Conservation (phyloP, 1,284 basidiomycete genomes). For the Cryptococcus depauperatus region DNA sequence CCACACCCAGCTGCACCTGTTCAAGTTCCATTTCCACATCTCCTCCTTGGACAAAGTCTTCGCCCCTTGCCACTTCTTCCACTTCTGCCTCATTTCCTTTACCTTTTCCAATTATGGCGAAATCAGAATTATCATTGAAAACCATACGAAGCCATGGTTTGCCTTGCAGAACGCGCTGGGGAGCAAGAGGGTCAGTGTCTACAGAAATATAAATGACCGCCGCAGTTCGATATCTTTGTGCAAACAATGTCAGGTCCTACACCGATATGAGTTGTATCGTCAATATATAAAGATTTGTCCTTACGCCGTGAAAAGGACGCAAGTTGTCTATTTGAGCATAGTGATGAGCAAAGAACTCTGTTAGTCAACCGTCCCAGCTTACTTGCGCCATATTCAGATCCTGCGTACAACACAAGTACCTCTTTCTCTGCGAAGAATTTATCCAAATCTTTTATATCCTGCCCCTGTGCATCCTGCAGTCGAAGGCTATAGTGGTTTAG, state of each 20-base stretch:
- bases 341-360: background rate
- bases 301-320: constrained; percentile 22
- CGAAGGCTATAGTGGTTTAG: constrained; percentile 25
- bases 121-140: constrained; percentile 45
- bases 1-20: constrained; percentile 34
- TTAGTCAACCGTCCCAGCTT: background rate
- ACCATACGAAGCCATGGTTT: constrained; percentile 44
- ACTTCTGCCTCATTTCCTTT: constrained; percentile 23
- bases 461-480: constrained; percentile 37
- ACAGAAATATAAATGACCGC: constrained; percentile 43
- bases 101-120: constrained; percentile 35
- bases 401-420: constrained; percentile 42
- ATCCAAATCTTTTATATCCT: constrained; percentile 34
- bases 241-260: constrained; percentile 32
- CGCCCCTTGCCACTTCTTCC: constrained; percentile 41
- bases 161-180: constrained; percentile 23
- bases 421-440: constrained; percentile 37
- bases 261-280: background rate
- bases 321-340: constrained; percentile 20
- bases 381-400: constrained; percentile 36
- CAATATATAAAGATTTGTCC: too few species aligned
- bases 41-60: constrained; percentile 44
- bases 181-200: constrained; percentile 30
- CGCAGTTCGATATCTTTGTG: constrained; percentile 19
- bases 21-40: constrained; percentile 40